Percentiles rank a stretch among this genome's conserved stretches.
These are phyloP conservation scores for Cercophora samala DNA, from an alignment of 495 filamentous ascomycete genomes.

Conservation along the genomic window DNA sequence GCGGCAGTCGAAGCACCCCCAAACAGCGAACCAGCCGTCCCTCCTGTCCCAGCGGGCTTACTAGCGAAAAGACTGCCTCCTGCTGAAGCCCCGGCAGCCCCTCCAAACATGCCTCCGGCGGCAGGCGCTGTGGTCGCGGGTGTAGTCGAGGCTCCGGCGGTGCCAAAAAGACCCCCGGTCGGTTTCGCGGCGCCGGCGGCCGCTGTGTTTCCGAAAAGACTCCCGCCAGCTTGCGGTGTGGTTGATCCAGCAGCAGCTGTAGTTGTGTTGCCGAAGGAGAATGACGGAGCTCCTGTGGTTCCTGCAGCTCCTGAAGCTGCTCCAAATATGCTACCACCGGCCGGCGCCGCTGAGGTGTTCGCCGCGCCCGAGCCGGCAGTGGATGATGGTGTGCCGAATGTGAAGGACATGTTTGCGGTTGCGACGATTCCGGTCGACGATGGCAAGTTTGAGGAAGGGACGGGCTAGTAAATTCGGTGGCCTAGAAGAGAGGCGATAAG, in stretches of 20 bases:
- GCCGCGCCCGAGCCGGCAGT: conserved; percentile 37
- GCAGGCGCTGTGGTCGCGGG: conserved; percentile 26
- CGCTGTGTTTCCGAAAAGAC: conserved; percentile 50
- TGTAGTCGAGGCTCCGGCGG: conserved; percentile 22
- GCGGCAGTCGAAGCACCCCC: conserved; percentile 16
- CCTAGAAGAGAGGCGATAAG: conserved; percentile 3
- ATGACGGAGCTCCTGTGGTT: conserved; percentile 20
- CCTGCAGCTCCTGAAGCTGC: conserved; percentile 16
- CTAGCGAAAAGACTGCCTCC: conserved; percentile 40
- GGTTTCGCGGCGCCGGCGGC: conserved; percentile 33
- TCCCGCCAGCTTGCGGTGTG: conserved; percentile 32
- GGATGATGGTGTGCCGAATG: conserved; percentile 40
- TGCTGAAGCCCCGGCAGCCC: conserved; percentile 20
- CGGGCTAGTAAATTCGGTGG: neutral
- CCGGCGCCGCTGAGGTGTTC: conserved; percentile 40
- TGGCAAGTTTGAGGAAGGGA: neutral
- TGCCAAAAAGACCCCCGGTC: conserved; percentile 29
- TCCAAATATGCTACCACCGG: conserved; percentile 41
- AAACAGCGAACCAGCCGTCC: conserved; percentile 21
- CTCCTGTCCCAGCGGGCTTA: conserved; percentile 29
- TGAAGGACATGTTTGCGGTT: conserved; percentile 31
- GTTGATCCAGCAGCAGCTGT: conserved; percentile 28
- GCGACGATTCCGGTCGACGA: neutral
- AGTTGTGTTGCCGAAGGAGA: conserved; percentile 37
- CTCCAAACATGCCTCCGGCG: conserved; percentile 15